Evolutionary conservation across 176 grass and related monocot genomes (phyloP).

Genomic region (Themeda triandra): DNA sequence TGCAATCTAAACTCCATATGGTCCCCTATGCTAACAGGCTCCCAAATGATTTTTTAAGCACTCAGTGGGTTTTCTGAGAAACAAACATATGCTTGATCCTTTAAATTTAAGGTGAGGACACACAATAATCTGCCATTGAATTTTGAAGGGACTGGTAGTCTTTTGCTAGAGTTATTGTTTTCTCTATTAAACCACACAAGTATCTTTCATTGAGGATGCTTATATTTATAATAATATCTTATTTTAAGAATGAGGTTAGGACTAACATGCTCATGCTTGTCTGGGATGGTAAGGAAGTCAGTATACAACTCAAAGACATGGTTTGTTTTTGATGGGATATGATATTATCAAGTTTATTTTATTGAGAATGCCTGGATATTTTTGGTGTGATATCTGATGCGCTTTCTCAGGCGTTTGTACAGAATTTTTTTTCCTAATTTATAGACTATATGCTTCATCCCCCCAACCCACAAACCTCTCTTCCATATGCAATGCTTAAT

Average conservation of each 20-base stretch:
- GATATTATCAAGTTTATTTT: conserved; percentile 2
- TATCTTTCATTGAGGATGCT: neutral
- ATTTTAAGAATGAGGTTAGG: neutral
- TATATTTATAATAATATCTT: neutral
- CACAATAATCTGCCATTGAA: too few species aligned
- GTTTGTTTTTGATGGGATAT: neutral
- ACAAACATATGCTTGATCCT: too few species aligned
- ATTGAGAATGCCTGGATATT: neutral
- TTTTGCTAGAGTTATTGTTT: neutral
- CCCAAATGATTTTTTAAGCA: too few species aligned
- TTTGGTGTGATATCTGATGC: neutral
- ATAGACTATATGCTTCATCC: neutral
- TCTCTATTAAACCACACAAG: neutral
- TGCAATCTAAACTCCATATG: too few species aligned
- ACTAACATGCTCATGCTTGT: neutral
- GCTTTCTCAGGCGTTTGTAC: neutral
- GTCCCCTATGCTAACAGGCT: too few species aligned
- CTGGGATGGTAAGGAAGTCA: neutral
- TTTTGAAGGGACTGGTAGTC: too few species aligned
- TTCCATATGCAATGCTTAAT: neutral
- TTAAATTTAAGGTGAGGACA: too few species aligned
- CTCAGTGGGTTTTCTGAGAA: too few species aligned
- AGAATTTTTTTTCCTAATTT: neutral
- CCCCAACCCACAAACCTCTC: too few species aligned
- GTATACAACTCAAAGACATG: neutral